phyloP scores from a whole-genome alignment of 495 filamentous ascomycete genomes.

The Penicillium angulare region DNA sequence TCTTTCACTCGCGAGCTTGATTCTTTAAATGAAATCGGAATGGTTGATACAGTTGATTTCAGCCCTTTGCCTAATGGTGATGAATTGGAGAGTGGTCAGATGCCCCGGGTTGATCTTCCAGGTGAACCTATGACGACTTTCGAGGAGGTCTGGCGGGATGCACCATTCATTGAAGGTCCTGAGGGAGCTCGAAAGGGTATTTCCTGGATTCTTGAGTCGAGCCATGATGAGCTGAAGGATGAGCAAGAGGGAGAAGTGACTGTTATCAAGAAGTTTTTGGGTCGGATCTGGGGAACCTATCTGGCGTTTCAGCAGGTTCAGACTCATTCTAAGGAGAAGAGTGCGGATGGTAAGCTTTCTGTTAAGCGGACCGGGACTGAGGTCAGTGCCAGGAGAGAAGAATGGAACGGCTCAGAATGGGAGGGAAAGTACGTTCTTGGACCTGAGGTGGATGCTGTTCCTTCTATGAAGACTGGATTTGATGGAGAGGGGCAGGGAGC shows the following conservation, averaged over 20 bases:
- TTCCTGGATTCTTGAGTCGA: constrained; percentile 39
- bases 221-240: constrained; percentile 12
- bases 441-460: constrained; percentile 17
- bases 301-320: constrained; percentile 35
- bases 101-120: constrained; percentile 38
- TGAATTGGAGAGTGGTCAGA: constrained; percentile 37
- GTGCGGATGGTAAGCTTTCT: constrained; percentile 13
- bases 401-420: constrained; percentile 29
- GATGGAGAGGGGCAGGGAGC: constrained; percentile 16
- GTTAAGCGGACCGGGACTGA: constrained; percentile 27
- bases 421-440: constrained; percentile 29
- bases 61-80: constrained; percentile 37
- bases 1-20: constrained; percentile 42
- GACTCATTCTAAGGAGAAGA: constrained; percentile 11
- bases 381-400: constrained; percentile 40
- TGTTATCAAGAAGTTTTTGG: constrained; percentile 34
- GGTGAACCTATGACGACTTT: constrained; percentile 34
- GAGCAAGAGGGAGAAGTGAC: constrained; percentile 20
- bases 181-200: constrained; percentile 23
- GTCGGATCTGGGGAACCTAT: constrained; percentile 36
- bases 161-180: constrained; percentile 23
- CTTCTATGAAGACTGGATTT: constrained; percentile 22
- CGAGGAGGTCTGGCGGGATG: constrained; percentile 40
- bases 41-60: constrained; percentile 36
- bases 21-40: constrained; percentile 35